Evolutionary conservation across 2,329 filamentous ascomycete genomes (phyloP), one percentile per base, ranked within the genome.

Genomic region (Epichloe scottii): DNA sequence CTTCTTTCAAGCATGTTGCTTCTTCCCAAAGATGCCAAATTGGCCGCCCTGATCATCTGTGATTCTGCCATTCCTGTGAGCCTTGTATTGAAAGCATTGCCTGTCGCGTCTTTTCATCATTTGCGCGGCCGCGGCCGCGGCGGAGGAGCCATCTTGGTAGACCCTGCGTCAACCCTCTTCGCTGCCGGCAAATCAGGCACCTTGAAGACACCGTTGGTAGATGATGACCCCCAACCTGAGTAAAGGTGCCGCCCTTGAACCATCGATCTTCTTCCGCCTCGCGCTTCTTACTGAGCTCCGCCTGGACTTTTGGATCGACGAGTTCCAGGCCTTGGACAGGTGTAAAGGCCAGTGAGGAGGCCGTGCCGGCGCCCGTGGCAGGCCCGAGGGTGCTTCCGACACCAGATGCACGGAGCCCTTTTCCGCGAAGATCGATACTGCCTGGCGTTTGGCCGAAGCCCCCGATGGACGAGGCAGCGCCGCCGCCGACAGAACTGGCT

Each of bases 231-330:
- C 82, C 82, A 51, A 95, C 79, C 66, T 96, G 90, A 8, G 93
- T 96, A 63, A 98, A 98, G 0, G 88, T 90, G n/a, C 93, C 93
- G 45, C 89, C 87, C 68, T 93, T 95, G 74, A 98, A 98, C 85
- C 89, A 98, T 38, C 89, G 77, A 64, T 97, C 91, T 64, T 95
- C 89, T 56, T 97, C 93, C 0, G 89, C 90, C 66, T 95, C 94
- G 56, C 89, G 76, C 73, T 97, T 97, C 60, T 89, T 79, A 63
- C 79, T 89, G 65, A 95, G 78, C 71, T 96, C 89, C 7, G 88
- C 87, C 59, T 89, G 83, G 52, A 87, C 81, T 72, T 93, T 95
- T 21, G 93, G 93, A 65, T 97, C 91, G 6, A 97, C 90, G 12
- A 98, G 78, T 71, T 98, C 91, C 39, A 98, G 75, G 2, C 93